phyloP scores from a whole-genome alignment of 2,329 filamentous ascomycete species.

The Penicillium sp. region DNA sequence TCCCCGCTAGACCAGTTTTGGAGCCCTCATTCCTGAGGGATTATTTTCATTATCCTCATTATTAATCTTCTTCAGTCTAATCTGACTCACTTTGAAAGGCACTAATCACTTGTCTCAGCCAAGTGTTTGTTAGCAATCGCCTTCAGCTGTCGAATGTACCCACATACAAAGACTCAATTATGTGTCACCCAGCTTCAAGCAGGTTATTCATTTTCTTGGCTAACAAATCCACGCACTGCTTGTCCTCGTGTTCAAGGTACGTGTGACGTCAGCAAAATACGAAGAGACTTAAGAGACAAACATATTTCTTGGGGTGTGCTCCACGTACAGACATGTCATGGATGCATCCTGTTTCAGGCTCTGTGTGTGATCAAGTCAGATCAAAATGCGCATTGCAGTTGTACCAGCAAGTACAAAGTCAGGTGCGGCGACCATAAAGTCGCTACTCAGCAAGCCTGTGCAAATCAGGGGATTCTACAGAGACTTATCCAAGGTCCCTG shows the following conservation, averaged over 20 bases:
- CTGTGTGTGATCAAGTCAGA: neutral
- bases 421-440: constrained; percentile 12
- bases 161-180: too few species aligned
- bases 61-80: too few species aligned
- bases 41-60: too few species aligned
- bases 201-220: neutral
- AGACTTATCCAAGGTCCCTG: constrained; percentile 12
- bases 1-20: neutral
- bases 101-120: too few species aligned
- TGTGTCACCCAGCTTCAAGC: too few species aligned
- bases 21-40: neutral
- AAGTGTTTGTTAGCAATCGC: too few species aligned
- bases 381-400: constrained; percentile 16
- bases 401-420: constrained; percentile 18
- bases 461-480: constrained; percentile 17
- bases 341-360: neutral
- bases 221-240: neutral
- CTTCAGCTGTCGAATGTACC: too few species aligned
- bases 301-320: neutral
- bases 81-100: too few species aligned
- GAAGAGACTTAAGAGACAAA: neutral
- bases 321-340: too few species aligned
- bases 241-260: neutral
- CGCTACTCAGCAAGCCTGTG: constrained; percentile 8
- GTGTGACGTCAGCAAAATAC: neutral